Evolutionary conservation across 495 filamentous ascomycete species (phyloP).

Genomic region (Penicillium goetzii): DNA sequence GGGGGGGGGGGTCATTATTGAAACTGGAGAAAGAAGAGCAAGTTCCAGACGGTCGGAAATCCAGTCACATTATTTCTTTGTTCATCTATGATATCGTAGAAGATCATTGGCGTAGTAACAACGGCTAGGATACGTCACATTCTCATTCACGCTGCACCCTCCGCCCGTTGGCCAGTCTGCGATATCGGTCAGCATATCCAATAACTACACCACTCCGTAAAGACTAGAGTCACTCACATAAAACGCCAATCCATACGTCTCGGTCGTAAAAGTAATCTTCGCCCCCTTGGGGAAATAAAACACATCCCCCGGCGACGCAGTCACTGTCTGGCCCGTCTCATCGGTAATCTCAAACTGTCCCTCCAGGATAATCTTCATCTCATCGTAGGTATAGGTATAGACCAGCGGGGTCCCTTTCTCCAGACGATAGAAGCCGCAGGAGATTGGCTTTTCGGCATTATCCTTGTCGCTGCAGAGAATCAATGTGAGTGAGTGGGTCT

Average conservation of each 20-base stretch:
- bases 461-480: conserved; percentile 50
- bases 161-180: conserved; percentile 50
- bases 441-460: conserved; percentile 66
- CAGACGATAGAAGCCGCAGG: conserved; percentile 71
- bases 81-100: background rate
- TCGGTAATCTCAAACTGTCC: conserved; percentile 75
- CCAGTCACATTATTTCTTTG: conserved; percentile 1
- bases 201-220: background rate
- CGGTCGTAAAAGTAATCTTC: conserved; percentile 75
- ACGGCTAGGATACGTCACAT: conserved; percentile 8
- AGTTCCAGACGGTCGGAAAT: background rate
- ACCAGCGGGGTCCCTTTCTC: conserved; percentile 74
- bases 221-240: conserved; percentile 45
- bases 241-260: conserved; percentile 72
- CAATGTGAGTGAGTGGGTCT: conserved; percentile 4
- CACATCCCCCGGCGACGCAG: conserved; percentile 70
- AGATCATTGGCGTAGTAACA: background rate
- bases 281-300: conserved; percentile 80
- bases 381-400: conserved; percentile 76
- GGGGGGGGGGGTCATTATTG: too few species aligned
- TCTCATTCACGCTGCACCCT: conserved; percentile 39
- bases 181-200: conserved; percentile 20
- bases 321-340: conserved; percentile 70
- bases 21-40: background rate
- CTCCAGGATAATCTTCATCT: conserved; percentile 82